Base-by-base conservation (phyloP, 2,329 filamentous ascomycete species). In the Pezicula radicicola region DNA sequence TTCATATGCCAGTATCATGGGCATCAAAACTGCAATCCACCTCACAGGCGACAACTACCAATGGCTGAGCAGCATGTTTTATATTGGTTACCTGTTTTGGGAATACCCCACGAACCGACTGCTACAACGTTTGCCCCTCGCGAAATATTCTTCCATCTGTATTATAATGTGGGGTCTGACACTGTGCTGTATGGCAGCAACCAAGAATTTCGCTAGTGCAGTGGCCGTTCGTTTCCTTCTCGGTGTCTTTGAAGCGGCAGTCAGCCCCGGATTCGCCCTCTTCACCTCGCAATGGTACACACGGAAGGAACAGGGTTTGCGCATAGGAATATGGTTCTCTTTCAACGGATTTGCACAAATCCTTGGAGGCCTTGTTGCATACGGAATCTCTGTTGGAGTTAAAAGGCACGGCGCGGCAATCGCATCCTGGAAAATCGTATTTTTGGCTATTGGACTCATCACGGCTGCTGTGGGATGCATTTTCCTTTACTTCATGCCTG, bases 261-360 rank as follows among this genome's bases (percentile, higher is more conserved):
- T 89, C 2, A 87, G 83, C 0, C 86, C 86, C 1, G 84, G 84
- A 0, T 88, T 88, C 59, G 80, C 83, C 0, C 72, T 89, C 1
- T 76, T 89, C 58, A 88, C 85, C 1, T 80, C 75, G 3, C 83
- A 88, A 68, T 89, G 85, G 85, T 90, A 88, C 60, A 89, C 87
- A 1, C 84, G 84, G 65, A 74, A 75, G 49, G 86, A 89, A 64
- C 85, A 89, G 69, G 83, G 81, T 2, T 71, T 75, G 0, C 72
- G 86, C 8, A 80, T 79, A 1, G 79, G 78, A 4, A 79, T 88
- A 50, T 89, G 86, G 86, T 88, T 88, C 68, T 78, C 73, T 46
- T 87, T 85, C 71, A 86, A 85, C 55, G 83, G 83, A 2, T 78
- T 78, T 48, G 83, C 79, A 0, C 82, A 84, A 64, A 83, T 87